These are phyloP conservation scores for Sphagnum fallax DNA, from an alignment of 228 moss, liverwort and hornwort genomes.

Conservation along the genomic window DNA sequence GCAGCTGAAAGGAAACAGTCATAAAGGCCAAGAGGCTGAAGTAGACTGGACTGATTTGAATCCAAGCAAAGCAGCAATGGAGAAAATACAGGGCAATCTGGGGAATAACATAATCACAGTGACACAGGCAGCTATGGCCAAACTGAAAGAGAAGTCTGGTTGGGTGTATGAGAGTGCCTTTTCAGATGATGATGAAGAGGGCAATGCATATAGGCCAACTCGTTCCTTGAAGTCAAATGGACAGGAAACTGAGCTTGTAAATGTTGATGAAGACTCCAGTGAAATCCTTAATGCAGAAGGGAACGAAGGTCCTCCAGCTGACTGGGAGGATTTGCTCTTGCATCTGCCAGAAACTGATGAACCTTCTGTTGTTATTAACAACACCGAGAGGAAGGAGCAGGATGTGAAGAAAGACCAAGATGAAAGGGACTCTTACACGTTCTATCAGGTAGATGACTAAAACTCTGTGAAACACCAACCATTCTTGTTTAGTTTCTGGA, in stretches of 20 bases:
- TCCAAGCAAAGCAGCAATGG: constrained; percentile 15
- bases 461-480: not conserved
- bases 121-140: constrained; percentile 79
- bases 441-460: constrained; percentile 55
- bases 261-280: constrained; percentile 15
- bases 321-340: constrained; percentile 34
- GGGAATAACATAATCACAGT: constrained; percentile 38
- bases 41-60: constrained; percentile 15
- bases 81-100: constrained; percentile 18
- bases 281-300: constrained; percentile 30
- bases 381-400: constrained; percentile 47
- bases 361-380: constrained; percentile 13
- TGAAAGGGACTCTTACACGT: constrained; percentile 75
- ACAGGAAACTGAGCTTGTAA: constrained; percentile 11
- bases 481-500: no score
- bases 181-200: constrained; percentile 50
- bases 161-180: constrained; percentile 96
- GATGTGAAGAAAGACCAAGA: constrained; percentile 62
- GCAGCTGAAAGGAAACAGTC: constrained; percentile 30
- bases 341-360: constrained; percentile 24
- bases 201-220: not conserved
- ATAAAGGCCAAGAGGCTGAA: constrained; percentile 9
- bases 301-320: constrained; percentile 16
- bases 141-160: constrained; percentile 76
- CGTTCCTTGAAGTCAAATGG: constrained; percentile 12